Evolutionary conservation across 768 basidiomycete genomes (phyloP), one percentile per base, ranked within the genome.

Genomic region (Pulveroboletus sp.): DNA sequence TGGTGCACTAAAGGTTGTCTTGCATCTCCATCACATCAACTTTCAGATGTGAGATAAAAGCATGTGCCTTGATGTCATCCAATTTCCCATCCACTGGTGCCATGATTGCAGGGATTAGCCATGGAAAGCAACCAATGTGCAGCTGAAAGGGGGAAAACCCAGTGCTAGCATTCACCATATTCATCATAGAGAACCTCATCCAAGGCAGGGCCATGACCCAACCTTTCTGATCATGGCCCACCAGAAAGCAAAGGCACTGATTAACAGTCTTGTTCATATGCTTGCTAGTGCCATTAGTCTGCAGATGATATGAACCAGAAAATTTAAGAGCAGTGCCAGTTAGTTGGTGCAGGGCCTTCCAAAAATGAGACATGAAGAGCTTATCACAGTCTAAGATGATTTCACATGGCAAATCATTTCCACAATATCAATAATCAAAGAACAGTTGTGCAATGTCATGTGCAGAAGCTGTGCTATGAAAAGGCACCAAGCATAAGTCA

Each of bases 121-220:
- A 35, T 0, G 71, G 68, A 0, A 54, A 56, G 0, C 39, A 32
- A 0, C 71, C 65, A 3, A 58, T 22, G 12, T 53, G 49, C 0
- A 70, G 50, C 20, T 70, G 63, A 48, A 74, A 74, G 4, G 49
- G 51, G 0, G 62, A 63, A 45, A 63, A 71, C 1, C 68, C 62
- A 59, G 68, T 67, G 50, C 43, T 65, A 14, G 45, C 34, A 26
- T 71, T 71, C 0, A 65, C 52, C 0, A 62, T 61, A 37, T 66
- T 70, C 62, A 74, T 75, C 5, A 71, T 47, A 4, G 57, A 50
- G 47, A 73, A 74, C 3, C 66, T 47, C 0, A 73, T 49, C 0
- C 39, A 38, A 0, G 68, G 72, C 0, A 75, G 52, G 0, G 59
- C 56, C 0, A 20, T 16, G 0, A 59, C 54, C 74, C 71, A 76